Evolutionary conservation across 108 stramenopile species (phyloP).

Genomic region (Cyclostephanos invisitatus): DNA sequence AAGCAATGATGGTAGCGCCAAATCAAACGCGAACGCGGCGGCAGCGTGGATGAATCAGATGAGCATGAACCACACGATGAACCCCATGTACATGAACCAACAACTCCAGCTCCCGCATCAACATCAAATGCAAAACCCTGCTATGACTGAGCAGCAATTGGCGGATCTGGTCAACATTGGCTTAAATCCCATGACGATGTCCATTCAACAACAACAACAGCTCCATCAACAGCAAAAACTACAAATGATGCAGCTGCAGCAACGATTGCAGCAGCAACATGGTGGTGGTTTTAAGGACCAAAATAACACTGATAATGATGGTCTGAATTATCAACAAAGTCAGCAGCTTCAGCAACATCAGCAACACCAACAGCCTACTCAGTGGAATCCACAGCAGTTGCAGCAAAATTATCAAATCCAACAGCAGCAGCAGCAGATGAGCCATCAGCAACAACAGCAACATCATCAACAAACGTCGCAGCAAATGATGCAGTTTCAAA

Average conservation of each 20-base stretch:
- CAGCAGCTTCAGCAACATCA: slow-evolving; percentile 11
- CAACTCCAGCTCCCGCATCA: slow-evolving; percentile 1
- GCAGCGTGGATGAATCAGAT: slow-evolving; percentile 5
- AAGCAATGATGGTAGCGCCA: neutral
- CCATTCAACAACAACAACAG: slow-evolving; percentile 10
- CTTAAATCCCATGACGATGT: slow-evolving; percentile 3
- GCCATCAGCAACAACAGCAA: neutral
- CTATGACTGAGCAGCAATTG: slow-evolving; percentile 1
- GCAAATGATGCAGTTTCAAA: slow-evolving; percentile 16
- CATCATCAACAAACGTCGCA: slow-evolving; percentile 9
- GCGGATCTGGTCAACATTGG: neutral
- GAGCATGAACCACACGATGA: neutral
- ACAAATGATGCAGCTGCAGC: slow-evolving; percentile 15
- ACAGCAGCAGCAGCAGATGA: neutral
- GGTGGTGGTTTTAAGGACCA: neutral
- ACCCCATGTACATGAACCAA: neutral
- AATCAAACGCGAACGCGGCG: neutral
- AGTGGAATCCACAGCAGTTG: slow-evolving; percentile 4
- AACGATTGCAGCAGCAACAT: slow-evolving; percentile 4
- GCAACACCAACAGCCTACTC: slow-evolving; percentile 9
- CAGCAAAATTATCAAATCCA: slow-evolving; percentile 1
- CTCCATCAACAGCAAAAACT: slow-evolving; percentile 2
- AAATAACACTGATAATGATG: neutral
- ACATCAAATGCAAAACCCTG: neutral
- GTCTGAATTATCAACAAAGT: slow-evolving; percentile 2